phyloP scores from a whole-genome alignment of 768 basidiomycete genomes.

The Boletus vermiculosoides region DNA sequence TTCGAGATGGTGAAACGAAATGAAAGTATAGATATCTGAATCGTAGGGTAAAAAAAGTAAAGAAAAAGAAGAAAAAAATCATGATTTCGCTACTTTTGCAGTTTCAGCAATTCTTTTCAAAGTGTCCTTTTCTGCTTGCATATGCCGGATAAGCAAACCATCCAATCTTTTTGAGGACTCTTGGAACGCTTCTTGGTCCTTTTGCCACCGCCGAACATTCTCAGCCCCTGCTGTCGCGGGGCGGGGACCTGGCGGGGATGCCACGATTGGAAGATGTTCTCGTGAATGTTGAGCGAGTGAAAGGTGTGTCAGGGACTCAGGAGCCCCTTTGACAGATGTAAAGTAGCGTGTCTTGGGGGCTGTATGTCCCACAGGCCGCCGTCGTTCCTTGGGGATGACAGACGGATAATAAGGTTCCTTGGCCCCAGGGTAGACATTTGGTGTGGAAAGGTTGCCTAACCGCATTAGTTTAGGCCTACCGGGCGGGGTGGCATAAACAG shows the following conservation, averaged over 20 bases:
- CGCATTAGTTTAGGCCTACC: slow-evolving; percentile 52
- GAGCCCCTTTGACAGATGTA: slow-evolving; percentile 40
- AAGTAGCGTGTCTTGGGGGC: slow-evolving; percentile 46
- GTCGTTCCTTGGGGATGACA: slow-evolving; percentile 38
- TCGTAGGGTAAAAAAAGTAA: slow-evolving; percentile 16
- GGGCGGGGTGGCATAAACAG: slow-evolving; percentile 27
- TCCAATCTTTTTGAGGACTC: slow-evolving; percentile 68
- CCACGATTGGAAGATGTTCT: slow-evolving; percentile 34
- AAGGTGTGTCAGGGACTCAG: slow-evolving; percentile 32
- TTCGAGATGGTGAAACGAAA: slow-evolving; percentile 3
- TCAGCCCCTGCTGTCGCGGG: slow-evolving; percentile 21
- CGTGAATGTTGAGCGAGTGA: slow-evolving; percentile 42
- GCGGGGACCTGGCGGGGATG: slow-evolving; percentile 11
- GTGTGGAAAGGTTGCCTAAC: slow-evolving; percentile 68
- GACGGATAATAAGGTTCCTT: slow-evolving; percentile 37
- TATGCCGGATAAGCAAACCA: slow-evolving; percentile 78
- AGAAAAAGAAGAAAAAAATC: slow-evolving; percentile 5
- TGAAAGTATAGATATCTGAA: neutral
- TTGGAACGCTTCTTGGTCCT: slow-evolving; percentile 38
- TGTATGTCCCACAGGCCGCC: slow-evolving; percentile 53
- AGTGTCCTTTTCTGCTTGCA: slow-evolving; percentile 79
- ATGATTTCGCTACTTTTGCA: slow-evolving; percentile 35
- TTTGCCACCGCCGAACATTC: slow-evolving; percentile 29
- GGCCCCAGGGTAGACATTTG: slow-evolving; percentile 49
- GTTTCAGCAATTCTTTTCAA: slow-evolving; percentile 70